These are phyloP conservation scores for Wickerhamomyces queroliae DNA, from an alignment of 805 yeast species.

Conservation along the genomic window DNA sequence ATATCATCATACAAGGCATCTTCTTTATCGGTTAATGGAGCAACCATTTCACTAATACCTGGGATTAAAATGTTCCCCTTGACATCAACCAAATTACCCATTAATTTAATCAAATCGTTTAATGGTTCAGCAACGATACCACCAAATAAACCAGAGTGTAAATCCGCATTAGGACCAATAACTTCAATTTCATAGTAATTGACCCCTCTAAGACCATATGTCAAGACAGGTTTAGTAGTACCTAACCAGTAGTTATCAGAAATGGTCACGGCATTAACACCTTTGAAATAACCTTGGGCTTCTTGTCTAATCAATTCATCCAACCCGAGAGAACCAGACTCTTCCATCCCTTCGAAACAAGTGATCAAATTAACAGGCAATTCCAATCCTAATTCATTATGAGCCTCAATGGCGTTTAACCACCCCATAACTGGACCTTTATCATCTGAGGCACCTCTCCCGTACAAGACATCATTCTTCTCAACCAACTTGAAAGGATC, in stretches of 20 bases:
- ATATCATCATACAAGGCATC: conserved; percentile 74
- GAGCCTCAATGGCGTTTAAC: conserved; percentile 92
- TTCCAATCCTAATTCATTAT: conserved; percentile 74
- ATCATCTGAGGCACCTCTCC: conserved; percentile 96
- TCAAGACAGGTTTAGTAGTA: conserved; percentile 91
- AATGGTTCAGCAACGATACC: conserved; percentile 97
- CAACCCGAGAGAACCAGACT: conserved; percentile 89
- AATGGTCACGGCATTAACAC: conserved; percentile 91
- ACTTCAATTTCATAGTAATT: conserved; percentile 82
- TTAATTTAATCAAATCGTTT: conserved; percentile 80
- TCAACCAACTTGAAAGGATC: conserved; percentile 82
- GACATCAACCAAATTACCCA: conserved; percentile 72
- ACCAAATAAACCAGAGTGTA: conserved; percentile 97
- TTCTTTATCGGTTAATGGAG: conserved; percentile 83
- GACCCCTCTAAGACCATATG: conserved; percentile 96
- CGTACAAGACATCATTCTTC: conserved; percentile 66
- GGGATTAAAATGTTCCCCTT: conserved; percentile 82
- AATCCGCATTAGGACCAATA: conserved; percentile 92
- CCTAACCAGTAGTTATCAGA: conserved; percentile 99
- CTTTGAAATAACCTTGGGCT: conserved; percentile 74
- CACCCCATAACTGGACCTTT: conserved; percentile 98
- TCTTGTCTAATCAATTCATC: conserved; percentile 79
- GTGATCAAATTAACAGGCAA: conserved; percentile 89
- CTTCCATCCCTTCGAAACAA: conserved; percentile 99
- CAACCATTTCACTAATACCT: conserved; percentile 91